Conservation (phyloP, 306 rosid genomes). For the Quercus glauca region DNA sequence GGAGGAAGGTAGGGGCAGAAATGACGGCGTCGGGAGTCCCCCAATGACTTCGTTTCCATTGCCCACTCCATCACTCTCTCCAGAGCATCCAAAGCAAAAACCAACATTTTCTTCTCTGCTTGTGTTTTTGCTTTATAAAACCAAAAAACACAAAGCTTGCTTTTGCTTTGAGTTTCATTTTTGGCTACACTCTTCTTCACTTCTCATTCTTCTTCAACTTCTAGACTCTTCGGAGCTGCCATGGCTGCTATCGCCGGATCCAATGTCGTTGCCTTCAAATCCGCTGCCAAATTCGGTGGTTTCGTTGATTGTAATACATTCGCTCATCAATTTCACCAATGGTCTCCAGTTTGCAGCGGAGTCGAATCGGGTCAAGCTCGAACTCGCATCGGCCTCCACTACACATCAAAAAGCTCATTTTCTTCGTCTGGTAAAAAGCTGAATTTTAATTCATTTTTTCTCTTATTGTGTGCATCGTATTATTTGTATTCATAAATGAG, state of each 20-base stretch:
- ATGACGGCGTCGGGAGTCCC: background rate
- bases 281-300: conserved; percentile 29
- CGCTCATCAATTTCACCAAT: conserved; percentile 38
- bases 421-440: conserved; percentile 41
- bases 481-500: background rate
- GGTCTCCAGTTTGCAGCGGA: conserved; percentile 36
- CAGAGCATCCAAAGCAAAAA: conserved; percentile 60
- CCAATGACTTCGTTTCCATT: conserved; percentile 42
- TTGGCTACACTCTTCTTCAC: conserved; percentile 22
- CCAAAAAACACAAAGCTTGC: background rate
- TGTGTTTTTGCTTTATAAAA: conserved; percentile 2
- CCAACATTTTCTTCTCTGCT: background rate
- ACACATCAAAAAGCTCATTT: conserved; percentile 44
- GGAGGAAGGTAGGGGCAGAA: too few species aligned
- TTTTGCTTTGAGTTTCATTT: conserved; percentile 12
- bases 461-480: background rate
- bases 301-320: conserved; percentile 14
- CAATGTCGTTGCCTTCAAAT: conserved; percentile 45
- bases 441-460: background rate
- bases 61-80: conserved; percentile 20
- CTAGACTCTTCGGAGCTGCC: conserved; percentile 21
- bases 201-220: background rate
- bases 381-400: conserved; percentile 27
- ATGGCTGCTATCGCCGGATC: conserved; percentile 79
- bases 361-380: conserved; percentile 24